Percentiles rank a stretch among this genome's conserved stretches.
Evolutionary conservation across 2,329 filamentous ascomycete species (phyloP).

Genomic region (Neonectria magnoliae): DNA sequence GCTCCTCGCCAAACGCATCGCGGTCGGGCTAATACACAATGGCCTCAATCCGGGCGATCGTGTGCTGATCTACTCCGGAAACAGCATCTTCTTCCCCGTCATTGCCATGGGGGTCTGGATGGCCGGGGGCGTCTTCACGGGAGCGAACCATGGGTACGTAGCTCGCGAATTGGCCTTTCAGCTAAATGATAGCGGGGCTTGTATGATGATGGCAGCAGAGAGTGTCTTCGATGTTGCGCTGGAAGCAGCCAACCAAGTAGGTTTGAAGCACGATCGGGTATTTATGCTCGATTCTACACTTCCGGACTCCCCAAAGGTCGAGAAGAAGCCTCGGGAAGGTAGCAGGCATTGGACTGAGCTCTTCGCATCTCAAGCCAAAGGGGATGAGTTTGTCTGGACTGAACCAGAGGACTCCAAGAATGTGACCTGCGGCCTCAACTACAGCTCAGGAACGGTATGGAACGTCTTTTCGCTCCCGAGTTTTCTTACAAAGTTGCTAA

Average conservation of each 20-base stretch:
- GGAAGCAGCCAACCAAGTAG: constrained; percentile 69
- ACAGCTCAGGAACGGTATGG: constrained; percentile 73
- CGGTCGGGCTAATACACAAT: constrained; percentile 70
- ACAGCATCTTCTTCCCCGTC: constrained; percentile 77
- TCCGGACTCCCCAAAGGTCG: constrained; percentile 52
- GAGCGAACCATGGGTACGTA: constrained; percentile 75
- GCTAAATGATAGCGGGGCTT: constrained; percentile 75
- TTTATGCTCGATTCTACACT: constrained; percentile 72
- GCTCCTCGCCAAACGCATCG: constrained; percentile 77
- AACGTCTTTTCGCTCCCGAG: background rate
- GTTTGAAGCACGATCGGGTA: constrained; percentile 64
- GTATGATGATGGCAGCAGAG: constrained; percentile 72
- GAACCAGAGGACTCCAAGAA: constrained; percentile 61
- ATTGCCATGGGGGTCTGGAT: constrained; percentile 79
- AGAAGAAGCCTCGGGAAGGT: constrained; percentile 25
- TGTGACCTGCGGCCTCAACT: constrained; percentile 77
- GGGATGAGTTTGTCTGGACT: constrained; percentile 70
- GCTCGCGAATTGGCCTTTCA: constrained; percentile 79
- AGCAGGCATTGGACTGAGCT: constrained; percentile 71
- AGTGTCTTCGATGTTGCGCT: constrained; percentile 69
- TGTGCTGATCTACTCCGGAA: constrained; percentile 77
- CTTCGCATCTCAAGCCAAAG: constrained; percentile 61
- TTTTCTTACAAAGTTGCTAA: constrained; percentile 9
- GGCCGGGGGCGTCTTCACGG: constrained; percentile 82
- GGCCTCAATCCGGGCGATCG: constrained; percentile 76